Evolutionary conservation across 2,329 filamentous ascomycete species (phyloP), one percentile per base, ranked within the genome.

Genomic region (Chaetothyriales sp.): DNA sequence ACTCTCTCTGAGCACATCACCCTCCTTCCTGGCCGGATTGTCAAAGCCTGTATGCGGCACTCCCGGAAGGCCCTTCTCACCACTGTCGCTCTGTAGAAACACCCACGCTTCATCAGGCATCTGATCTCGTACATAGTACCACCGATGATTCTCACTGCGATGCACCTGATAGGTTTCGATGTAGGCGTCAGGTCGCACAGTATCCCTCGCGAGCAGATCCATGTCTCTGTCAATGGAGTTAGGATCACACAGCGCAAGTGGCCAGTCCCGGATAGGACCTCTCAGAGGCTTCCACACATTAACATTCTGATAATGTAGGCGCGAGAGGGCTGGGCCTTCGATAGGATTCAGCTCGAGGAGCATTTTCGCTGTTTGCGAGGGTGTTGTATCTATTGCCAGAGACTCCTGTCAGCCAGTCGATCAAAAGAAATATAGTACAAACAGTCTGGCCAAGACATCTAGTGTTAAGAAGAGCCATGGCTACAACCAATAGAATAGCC

Each of bases 111-210:
- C 54, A 28, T 58, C 50, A 9, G 55, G 56, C 49, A 49, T 53
- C 52, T 61, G 56, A 20, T 44, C 43, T 33, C 51, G 50, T 20
- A 59, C 44, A 48, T 58, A 61, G 50, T 53, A 57, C 57, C 59
- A 59, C 60, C 72, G 74, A 73, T 48, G 33, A 18, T 37, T 18
- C 19, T 19, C 18, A 4, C 18, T 19, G 47, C 33, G 29, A 33
- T 48, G 33, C 15, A 48, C 29, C 47, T 48, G 47, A 18, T 28
- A 37, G 29, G 25, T 48, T 28, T 48, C 47, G 29, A 48, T 37
- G 19, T 28, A 19, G 22, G 18, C 25, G 19, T 48, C 47, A 18
- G 47, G 47, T 19, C 33, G 33, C 19, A 48, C 19, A 4, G 33
- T 19, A 29, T 48, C 47, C 9, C 19, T 18, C 33, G 19, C 18